These are phyloP conservation scores for Apiospora arundinis DNA, from an alignment of 2,329 filamentous ascomycete species.

Conservation along the genomic window DNA sequence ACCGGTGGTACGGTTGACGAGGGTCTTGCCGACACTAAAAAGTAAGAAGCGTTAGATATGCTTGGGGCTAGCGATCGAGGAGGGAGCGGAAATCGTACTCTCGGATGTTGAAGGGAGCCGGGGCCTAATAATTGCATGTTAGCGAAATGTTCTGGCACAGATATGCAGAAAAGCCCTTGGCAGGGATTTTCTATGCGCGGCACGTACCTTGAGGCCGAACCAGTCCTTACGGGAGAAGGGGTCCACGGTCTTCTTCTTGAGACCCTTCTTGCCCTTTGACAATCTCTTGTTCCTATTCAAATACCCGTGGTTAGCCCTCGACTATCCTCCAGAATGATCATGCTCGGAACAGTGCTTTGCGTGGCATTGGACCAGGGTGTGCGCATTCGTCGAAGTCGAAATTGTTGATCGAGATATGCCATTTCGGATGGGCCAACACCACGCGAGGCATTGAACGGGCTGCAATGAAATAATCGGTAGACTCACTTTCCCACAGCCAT, in stretches of 20 bases:
- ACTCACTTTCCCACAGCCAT: slow-evolving; percentile 85
- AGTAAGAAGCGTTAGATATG: slow-evolving; percentile 4
- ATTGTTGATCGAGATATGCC: slow-evolving; percentile 13
- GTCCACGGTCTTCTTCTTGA: slow-evolving; percentile 99
- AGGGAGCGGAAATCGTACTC: slow-evolving; percentile 71
- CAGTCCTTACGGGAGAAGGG: slow-evolving; percentile 99
- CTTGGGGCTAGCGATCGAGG: not conserved
- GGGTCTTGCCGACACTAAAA: slow-evolving; percentile 95
- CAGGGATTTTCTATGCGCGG: slow-evolving; percentile 13
- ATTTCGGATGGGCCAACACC: not conserved
- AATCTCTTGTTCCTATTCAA: slow-evolving; percentile 94
- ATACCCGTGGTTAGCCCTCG: slow-evolving; percentile 37
- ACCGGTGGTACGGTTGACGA: slow-evolving; percentile 99
- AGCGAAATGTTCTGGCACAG: slow-evolving; percentile 27
- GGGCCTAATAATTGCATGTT: slow-evolving; percentile 65
- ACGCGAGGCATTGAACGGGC: slow-evolving; percentile 25
- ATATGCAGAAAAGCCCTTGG: slow-evolving; percentile 28
- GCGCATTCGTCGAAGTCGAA: slow-evolving; percentile 5
- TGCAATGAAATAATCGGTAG: slow-evolving; percentile 27
- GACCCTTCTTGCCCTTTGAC: slow-evolving; percentile 99
- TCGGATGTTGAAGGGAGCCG: slow-evolving; percentile 92
- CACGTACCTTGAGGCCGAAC: slow-evolving; percentile 90
- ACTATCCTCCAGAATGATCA: not conserved
- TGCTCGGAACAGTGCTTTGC: not conserved
- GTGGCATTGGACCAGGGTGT: slow-evolving; percentile 1